phyloP scores from a whole-genome alignment of 2,329 filamentous ascomycete species.

The Raffaelea deltoideospora region DNA sequence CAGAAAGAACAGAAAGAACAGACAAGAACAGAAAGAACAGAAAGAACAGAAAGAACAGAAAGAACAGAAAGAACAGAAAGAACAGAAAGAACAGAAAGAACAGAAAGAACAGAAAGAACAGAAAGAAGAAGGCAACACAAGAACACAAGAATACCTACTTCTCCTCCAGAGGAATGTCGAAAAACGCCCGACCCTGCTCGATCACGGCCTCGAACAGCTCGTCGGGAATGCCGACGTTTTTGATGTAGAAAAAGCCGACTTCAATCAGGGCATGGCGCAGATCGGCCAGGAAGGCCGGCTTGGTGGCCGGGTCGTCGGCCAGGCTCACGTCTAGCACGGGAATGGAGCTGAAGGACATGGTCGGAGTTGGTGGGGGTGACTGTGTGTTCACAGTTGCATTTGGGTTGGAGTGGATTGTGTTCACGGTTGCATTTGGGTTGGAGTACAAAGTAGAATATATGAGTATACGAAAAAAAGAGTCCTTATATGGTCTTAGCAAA shows the following conservation, averaged over 20 bases:
- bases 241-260: conserved; percentile 79
- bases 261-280: conserved; percentile 65
- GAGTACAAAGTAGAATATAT: too few species aligned
- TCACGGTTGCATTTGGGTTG: too few species aligned
- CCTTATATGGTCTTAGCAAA: too few species aligned
- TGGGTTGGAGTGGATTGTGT: too few species aligned
- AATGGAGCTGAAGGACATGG: conserved; percentile 58
- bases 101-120: too few species aligned
- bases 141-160: conserved; percentile 35
- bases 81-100: too few species aligned
- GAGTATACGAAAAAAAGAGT: too few species aligned
- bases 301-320: conserved; percentile 47
- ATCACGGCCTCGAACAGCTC: conserved; percentile 52
- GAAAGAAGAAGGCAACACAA: not conserved
- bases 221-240: conserved; percentile 59
- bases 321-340: conserved; percentile 63
- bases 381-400: not conserved
- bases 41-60: too few species aligned
- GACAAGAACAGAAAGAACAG: too few species aligned
- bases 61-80: too few species aligned
- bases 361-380: too few species aligned
- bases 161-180: conserved; percentile 59
- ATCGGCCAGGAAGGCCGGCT: conserved; percentile 54
- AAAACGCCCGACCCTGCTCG: conserved; percentile 54
- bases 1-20: too few species aligned